Percentiles rank a stretch among this genome's conserved stretches.
Conservation (phyloP, 1,139 yeast species). For the Taphrina flavorubra region DNA sequence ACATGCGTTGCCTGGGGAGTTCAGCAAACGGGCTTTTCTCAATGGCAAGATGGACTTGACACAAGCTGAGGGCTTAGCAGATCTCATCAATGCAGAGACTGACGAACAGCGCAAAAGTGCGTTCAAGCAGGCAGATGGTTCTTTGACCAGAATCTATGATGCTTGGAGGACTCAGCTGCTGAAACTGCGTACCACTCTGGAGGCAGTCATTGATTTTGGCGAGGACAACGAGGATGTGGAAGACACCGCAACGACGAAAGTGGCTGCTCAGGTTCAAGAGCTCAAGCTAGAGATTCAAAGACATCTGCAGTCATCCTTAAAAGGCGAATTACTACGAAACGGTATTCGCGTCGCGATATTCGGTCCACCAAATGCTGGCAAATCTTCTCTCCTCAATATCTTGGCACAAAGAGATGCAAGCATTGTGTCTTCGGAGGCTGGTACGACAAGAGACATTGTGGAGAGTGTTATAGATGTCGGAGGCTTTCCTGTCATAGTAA, state of each 20-base stretch:
- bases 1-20: constrained; percentile 93
- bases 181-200: constrained; percentile 70
- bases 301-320: constrained; percentile 59
- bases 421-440: constrained; percentile 88
- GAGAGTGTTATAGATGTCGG: constrained; percentile 80
- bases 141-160: constrained; percentile 61
- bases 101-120: constrained; percentile 84
- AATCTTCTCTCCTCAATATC: constrained; percentile 78
- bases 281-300: constrained; percentile 58
- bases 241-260: constrained; percentile 53
- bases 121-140: constrained; percentile 72
- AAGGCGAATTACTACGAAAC: constrained; percentile 68
- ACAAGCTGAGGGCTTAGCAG: constrained; percentile 87
- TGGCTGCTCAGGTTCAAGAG: constrained; percentile 52
- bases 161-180: constrained; percentile 74
- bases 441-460: constrained; percentile 89
- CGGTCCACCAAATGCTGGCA: constrained; percentile 98
- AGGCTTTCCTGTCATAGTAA: constrained; percentile 81
- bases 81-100: constrained; percentile 91
- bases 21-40: constrained; percentile 78
- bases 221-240: constrained; percentile 85
- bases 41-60: constrained; percentile 75
- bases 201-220: constrained; percentile 85
- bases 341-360: constrained; percentile 77
- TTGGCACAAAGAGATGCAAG: constrained; percentile 83